Conservation (phyloP, 352 stramenopile species). For the Phytopythium ostracodes region DNA sequence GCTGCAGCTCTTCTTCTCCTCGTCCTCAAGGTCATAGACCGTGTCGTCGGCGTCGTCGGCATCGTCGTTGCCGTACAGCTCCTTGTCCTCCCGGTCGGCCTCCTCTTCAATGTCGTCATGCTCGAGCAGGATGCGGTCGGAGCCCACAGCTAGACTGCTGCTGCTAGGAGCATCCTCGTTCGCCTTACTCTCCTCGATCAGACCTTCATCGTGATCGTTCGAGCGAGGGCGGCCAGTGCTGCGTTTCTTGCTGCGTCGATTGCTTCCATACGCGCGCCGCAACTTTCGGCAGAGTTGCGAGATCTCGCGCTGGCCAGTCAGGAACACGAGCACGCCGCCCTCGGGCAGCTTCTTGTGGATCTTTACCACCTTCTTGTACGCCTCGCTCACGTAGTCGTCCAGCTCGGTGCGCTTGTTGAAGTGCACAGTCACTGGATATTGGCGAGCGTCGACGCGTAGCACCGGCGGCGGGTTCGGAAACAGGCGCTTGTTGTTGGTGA, state of each 20-base stretch:
- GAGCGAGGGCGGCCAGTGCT: slow-evolving; percentile 15
- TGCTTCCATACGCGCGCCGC: slow-evolving; percentile 39
- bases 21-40: slow-evolving; percentile 41
- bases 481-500: slow-evolving; percentile 92
- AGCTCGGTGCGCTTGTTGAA: slow-evolving; percentile 98
- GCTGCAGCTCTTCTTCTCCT: slow-evolving; percentile 34
- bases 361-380: slow-evolving; percentile 95
- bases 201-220: slow-evolving; percentile 11
- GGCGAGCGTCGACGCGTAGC: slow-evolving; percentile 92
- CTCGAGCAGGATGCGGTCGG: slow-evolving; percentile 58
- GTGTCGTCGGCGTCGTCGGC: slow-evolving; percentile 26
- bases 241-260: slow-evolving; percentile 34
- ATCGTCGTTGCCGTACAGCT: slow-evolving; percentile 53
- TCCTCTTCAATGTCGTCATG: slow-evolving; percentile 85
- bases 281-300: slow-evolving; percentile 83
- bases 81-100: slow-evolving; percentile 61
- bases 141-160: slow-evolving; percentile 11
- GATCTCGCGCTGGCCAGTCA: slow-evolving; percentile 97
- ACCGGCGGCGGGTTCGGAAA: slow-evolving; percentile 92
- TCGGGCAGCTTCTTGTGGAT: slow-evolving; percentile 98
- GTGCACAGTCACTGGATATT: slow-evolving; percentile 97
- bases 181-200: neutral
- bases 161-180: neutral
- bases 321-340: slow-evolving; percentile 97
- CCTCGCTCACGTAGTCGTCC: slow-evolving; percentile 94